phyloP scores from a whole-genome alignment of 2,329 filamentous ascomycete genomes.

The Colletotrichum sp. region DNA sequence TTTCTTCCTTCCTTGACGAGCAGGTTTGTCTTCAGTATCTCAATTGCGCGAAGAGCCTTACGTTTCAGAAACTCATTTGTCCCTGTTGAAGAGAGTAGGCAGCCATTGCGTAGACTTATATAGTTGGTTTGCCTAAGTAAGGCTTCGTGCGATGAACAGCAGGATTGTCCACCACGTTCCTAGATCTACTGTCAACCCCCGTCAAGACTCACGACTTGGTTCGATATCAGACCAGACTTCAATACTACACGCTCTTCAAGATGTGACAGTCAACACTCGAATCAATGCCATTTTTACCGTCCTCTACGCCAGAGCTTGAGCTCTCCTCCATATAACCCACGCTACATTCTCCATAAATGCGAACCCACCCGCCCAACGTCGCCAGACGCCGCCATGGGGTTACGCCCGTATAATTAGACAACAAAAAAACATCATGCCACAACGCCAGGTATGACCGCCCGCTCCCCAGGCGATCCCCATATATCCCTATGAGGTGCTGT shows the following conservation, averaged over 20 bases:
- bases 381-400: neutral
- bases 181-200: accelerated
- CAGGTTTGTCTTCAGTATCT: neutral
- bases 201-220: neutral
- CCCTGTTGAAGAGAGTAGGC: neutral
- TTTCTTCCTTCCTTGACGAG: neutral
- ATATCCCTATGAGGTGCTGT: neutral
- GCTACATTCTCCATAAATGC: neutral
- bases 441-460: neutral
- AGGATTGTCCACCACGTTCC: neutral
- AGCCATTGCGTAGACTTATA: neutral
- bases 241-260: accelerated
- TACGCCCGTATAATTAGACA: neutral
- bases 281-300: neutral
- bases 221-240: neutral
- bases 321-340: neutral
- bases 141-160: no score
- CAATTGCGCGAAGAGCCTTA: neutral
- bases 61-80: neutral
- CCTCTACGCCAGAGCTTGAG: neutral
- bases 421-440: neutral
- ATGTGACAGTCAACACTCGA: neutral
- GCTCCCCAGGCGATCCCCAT: neutral
- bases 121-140: neutral
- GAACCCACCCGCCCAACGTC: neutral